Base-by-base conservation (phyloP, 2,329 filamentous ascomycete species). In the Tolypocladium cylindrosporum region DNA sequence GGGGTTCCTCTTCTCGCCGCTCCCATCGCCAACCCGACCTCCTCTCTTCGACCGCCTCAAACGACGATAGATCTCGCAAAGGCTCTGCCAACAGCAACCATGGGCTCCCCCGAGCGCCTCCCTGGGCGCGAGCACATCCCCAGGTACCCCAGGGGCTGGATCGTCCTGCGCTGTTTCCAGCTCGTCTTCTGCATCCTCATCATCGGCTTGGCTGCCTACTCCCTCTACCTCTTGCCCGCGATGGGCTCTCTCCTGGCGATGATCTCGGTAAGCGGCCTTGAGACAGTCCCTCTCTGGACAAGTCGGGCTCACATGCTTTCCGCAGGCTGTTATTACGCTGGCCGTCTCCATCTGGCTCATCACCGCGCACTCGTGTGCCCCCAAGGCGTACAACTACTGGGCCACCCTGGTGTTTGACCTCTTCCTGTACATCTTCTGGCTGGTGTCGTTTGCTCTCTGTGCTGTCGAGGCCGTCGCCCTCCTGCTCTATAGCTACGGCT, bases 301-400 rank as follows among this genome's bases (percentile, higher is more conserved):
- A 6, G 19, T 19, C 13, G 31, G 70, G 61, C 71, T 69, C 58
- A 64, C 54, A 42, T 10, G 53, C 41, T 24, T 34, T 6, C 37
- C 27, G 41, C 16, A 78, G 76, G 65, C 69, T 59, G 60, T 81
- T 45, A 71, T 72, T 37, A 79, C 77, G 6, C 54, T 83, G 19
- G 69, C 78, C 58, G 67, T 73, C 41, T 72, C 71, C 54, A 68
- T 76, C 60, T 84, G 82, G 69, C 69, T 75, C 55, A 65, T 81
- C 13, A 68, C 77, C 19, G 73, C 77, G n/a, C 69, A 74, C 48
- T 72, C 70, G 42, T 71, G 70, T 27, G 65, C 69, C 0, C 71
- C 74, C n/a, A 66, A 67, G 2, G 63, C 72, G 24, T 82, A 78
- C 68, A 84, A 83, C 67, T 79, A 79, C 68, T 82, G 79, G 75